phyloP scores from a whole-genome alignment of 352 stramenopile genomes.

The Phytophthora podocarpi region DNA sequence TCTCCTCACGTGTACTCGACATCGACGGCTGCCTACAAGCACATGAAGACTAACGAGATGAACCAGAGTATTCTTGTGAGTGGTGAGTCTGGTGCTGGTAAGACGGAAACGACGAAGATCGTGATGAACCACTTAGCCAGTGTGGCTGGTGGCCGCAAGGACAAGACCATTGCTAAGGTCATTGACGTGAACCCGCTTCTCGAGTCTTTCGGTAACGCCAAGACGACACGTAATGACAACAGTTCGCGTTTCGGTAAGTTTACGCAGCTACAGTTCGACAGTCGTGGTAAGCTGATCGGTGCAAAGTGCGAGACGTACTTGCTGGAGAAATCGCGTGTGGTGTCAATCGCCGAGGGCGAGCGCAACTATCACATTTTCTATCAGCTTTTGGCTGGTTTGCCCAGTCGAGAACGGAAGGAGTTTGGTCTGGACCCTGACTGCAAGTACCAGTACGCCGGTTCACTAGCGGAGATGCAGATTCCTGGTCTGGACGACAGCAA shows the following conservation, averaged over 20 bases:
- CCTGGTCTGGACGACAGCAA: slow-evolving; percentile 86
- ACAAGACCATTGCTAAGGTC: slow-evolving; percentile 91
- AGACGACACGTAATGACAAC: slow-evolving; percentile 94
- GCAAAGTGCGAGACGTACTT: slow-evolving; percentile 95
- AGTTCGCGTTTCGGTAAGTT: slow-evolving; percentile 92
- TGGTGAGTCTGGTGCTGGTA: slow-evolving; percentile 89
- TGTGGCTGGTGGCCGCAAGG: slow-evolving; percentile 81
- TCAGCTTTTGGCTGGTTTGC: slow-evolving; percentile 85
- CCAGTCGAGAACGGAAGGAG: slow-evolving; percentile 54
- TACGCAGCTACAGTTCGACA: slow-evolving; percentile 89
- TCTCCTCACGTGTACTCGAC: slow-evolving; percentile 87
- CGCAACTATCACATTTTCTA: slow-evolving; percentile 99
- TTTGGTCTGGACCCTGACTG: slow-evolving; percentile 68
- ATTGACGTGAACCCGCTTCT: slow-evolving; percentile 93
- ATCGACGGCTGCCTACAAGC: slow-evolving; percentile 86
- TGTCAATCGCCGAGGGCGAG: slow-evolving; percentile 94
- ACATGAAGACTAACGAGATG: slow-evolving; percentile 74
- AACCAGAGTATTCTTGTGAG: slow-evolving; percentile 91
- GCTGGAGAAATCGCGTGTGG: slow-evolving; percentile 96
- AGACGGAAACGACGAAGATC: slow-evolving; percentile 98
- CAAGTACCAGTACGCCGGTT: slow-evolving; percentile 79
- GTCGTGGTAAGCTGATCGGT: slow-evolving; percentile 77
- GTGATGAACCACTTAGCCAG: slow-evolving; percentile 90
- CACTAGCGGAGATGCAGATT: slow-evolving; percentile 79
- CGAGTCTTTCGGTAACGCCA: slow-evolving; percentile 95